A percentile compares a stretch with the other conserved stretches of the same genome.
phyloP scores from a whole-genome alignment of 495 filamentous ascomycete species.

The Penicillium turbatum region DNA sequence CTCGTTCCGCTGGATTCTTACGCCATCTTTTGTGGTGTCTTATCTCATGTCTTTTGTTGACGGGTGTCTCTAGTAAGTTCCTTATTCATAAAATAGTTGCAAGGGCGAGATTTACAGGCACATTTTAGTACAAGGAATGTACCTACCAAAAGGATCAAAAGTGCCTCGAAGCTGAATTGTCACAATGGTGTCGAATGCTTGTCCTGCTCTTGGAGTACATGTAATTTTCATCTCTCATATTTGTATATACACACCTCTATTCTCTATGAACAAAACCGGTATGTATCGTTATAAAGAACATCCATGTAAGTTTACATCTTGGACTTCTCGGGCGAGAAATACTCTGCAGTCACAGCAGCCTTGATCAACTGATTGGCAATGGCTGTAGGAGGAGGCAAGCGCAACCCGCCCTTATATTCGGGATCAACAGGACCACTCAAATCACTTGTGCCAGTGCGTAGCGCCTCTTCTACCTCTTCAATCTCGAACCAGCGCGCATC shows the following conservation, averaged over 20 bases:
- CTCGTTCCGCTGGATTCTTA: no score
- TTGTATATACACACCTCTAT: not conserved
- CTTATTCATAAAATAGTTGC: no score
- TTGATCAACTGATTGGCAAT: conserved; percentile 72
- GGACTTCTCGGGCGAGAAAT: conserved; percentile 37
- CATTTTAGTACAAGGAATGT: no score
- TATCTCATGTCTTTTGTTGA: no score
- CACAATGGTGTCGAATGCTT: no score
- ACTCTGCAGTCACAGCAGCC: conserved; percentile 48
- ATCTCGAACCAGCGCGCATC: conserved; percentile 81
- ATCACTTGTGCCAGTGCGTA: conserved; percentile 56
- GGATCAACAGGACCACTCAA: conserved; percentile 59
- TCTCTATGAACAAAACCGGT: conserved; percentile 1
- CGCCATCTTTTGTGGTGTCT: no score
- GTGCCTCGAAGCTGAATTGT: no score
- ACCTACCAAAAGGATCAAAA: no score
- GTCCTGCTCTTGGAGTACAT: no score
- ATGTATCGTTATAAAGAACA: not conserved
- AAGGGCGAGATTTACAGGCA: no score
- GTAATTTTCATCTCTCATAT: not conserved
- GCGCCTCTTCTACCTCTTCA: conserved; percentile 54
- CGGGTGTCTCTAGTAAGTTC: no score
- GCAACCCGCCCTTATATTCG: conserved; percentile 67
- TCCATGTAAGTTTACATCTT: conserved; percentile 30
- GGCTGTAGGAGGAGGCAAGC: conserved; percentile 69